Evolutionary conservation across 176 grass and related monocot genomes (phyloP).

Genomic region (Areca catechu): DNA sequence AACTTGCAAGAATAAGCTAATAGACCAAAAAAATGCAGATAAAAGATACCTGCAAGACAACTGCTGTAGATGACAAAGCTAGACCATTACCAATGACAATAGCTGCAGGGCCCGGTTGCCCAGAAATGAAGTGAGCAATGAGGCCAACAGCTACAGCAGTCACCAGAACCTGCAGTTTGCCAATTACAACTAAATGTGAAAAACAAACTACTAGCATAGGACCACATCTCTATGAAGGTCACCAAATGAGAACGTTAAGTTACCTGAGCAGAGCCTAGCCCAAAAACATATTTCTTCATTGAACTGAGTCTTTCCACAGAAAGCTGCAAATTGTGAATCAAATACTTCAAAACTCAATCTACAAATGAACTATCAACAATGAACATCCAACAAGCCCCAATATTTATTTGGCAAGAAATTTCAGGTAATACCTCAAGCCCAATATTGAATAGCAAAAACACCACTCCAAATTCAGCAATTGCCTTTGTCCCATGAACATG

Average conservation of each 20-base stretch:
- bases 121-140: conserved; percentile 55
- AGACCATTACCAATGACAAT: conserved; percentile 94
- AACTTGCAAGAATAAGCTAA: too few relatives aligned
- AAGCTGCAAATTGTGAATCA: conserved; percentile 43
- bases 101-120: conserved; percentile 71
- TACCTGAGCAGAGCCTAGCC: conserved; percentile 93
- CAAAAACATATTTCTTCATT: conserved; percentile 99
- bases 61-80: conserved; percentile 92
- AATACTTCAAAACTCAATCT: conserved; percentile 3
- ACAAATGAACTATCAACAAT: conserved; percentile 9
- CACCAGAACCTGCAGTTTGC: conserved; percentile 52
- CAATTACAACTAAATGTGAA: conserved; percentile 2
- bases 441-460: conserved; percentile 98
- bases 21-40: too few relatives aligned
- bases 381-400: neutral
- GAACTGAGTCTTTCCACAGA: conserved; percentile 97
- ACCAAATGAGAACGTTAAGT: conserved; percentile 13
- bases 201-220: conserved; percentile 8
- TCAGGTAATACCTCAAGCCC: conserved; percentile 82
- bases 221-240: conserved; percentile 24
- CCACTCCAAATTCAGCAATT: conserved; percentile 98
- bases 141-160: conserved; percentile 76
- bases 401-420: conserved; percentile 5
- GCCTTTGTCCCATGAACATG: conserved; percentile 95
- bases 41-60: conserved; percentile 77